These are phyloP conservation scores for Monosporascus sp. DNA, from an alignment of 2,329 filamentous ascomycete genomes.

Conservation along the genomic window DNA sequence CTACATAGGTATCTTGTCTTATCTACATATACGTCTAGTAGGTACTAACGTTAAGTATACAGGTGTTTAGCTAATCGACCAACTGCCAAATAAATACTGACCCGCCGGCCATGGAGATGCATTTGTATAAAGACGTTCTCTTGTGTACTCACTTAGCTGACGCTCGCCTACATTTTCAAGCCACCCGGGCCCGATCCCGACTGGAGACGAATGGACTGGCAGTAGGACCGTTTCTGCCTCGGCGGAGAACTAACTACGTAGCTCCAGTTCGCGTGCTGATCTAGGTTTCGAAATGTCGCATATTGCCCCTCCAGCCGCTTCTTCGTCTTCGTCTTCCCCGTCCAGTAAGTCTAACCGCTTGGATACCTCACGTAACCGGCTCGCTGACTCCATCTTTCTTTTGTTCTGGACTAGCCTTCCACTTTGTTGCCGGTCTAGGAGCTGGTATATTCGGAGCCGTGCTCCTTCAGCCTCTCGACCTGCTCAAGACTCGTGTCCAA, in stretches of 20 bases:
- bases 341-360: conserved; percentile 4
- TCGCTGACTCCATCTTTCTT: not conserved
- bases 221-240: conserved; percentile 11
- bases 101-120: no score
- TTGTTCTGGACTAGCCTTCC: conserved; percentile 52
- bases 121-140: no score
- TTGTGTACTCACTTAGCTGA: no score
- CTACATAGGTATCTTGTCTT: no score
- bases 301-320: conserved; percentile 5
- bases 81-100: no score
- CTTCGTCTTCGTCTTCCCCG: conserved; percentile 16
- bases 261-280: no score
- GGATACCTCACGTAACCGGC: no score
- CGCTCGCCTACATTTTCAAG: no score
- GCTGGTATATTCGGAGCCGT: conserved; percentile 86
- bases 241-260: conserved; percentile 6
- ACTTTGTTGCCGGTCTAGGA: conserved; percentile 81
- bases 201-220: conserved; percentile 9
- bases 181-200: no score
- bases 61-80: no score
- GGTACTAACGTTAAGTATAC: no score
- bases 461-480: conserved; percentile 88
- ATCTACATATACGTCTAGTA: no score
- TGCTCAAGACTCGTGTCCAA: conserved; percentile 93
- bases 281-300: conserved; percentile 15